Conservation (phyloP, 2,329 filamentous ascomycete genomes). For the Colletotrichum sansevieriae region DNA sequence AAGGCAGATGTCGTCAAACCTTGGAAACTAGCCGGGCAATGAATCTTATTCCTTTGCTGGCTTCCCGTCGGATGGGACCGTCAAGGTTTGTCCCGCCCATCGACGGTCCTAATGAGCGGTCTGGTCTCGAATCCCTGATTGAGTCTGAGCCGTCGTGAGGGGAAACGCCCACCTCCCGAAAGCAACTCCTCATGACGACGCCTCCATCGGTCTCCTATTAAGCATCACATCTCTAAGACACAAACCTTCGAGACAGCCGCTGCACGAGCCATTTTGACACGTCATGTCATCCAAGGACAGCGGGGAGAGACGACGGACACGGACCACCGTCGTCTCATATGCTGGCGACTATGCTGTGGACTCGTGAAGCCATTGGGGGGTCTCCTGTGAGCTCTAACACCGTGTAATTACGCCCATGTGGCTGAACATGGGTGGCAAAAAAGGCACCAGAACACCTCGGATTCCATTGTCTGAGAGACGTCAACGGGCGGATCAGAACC, state of each 20-base stretch:
- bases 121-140: neutral
- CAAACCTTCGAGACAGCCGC: conserved; percentile 20
- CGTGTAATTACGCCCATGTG: too few relatives aligned
- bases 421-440: too few relatives aligned
- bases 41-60: neutral
- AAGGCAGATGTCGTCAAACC: conserved; percentile 8
- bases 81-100: conserved; percentile 5
- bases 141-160: neutral
- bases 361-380: too few relatives aligned
- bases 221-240: neutral
- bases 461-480: neutral
- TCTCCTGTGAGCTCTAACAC: too few relatives aligned
- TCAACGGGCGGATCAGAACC: neutral
- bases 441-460: neutral
- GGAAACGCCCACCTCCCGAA: conserved; percentile 15
- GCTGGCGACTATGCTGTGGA: neutral
- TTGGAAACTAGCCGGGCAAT: neutral
- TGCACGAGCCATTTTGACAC: conserved; percentile 24
- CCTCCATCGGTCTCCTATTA: neutral
- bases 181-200: conserved; percentile 10
- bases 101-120: neutral
- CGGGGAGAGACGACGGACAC: neutral
- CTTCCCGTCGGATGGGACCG: neutral
- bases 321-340: neutral
- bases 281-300: conserved; percentile 18